Base-by-base conservation (phyloP, 1,139 yeast species). In the Candida sp. region DNA sequence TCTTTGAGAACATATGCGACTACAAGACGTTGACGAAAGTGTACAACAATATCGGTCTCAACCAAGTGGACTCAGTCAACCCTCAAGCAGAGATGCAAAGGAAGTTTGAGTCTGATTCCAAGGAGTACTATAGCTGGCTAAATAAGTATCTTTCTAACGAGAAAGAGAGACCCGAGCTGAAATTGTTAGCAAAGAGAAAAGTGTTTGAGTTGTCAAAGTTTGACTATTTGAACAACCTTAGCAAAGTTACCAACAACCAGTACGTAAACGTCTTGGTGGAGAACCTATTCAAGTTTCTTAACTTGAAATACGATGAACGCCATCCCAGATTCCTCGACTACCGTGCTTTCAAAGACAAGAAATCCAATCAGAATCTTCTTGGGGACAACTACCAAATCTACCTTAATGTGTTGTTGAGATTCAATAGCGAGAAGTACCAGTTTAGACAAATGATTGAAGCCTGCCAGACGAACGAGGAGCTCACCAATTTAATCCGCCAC, bases 61-160 rank as follows among this genome's bases (percentile, higher is more conserved):
- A 39, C 7, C 49, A 45, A 34, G 9, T 42, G 8, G 56, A 51
- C n/a, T 32, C 46, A 6, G 9, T 46, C 3, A 46, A 39, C 23
- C 37, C 25, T 5, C 58, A 61, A 47, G 54, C 59, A 38, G 71
- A 67, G 46, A 46, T 64, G 32, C 81, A 78, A 59, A 80, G 83
- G 50, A 80, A 76, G 42, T 89, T 89, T 66, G 96, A 89, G 60
- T 88, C 82, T 48, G 88, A 84, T 54, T 84, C 92, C 1, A 82
- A 85, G 54, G 91, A 86, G 49, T 90, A 83, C 64, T 90, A 90
- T 63, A 81, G 82, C 38, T 89, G 94, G 92, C 69, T 88, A 41
- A 82, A 88, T 47, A 81, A 88, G 54, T 85, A 86, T 57, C 69
- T 88, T 44, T 76, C 90, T 7, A 84, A 85, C 57, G 90, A 87